These are phyloP conservation scores for Saturnispora diversa DNA, from an alignment of 805 yeast species.

Conservation along the genomic window DNA sequence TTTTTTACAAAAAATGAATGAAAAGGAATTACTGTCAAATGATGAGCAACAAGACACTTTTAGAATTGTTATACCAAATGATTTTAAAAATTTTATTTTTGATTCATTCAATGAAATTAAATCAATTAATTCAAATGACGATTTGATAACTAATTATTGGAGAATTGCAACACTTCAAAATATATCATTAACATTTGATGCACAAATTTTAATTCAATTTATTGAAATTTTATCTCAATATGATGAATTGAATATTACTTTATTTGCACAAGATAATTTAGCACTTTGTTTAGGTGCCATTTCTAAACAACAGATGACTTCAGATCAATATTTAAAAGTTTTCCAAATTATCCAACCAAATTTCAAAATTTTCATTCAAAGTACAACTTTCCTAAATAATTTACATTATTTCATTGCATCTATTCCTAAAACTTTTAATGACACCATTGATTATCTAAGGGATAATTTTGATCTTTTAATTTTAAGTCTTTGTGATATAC, in stretches of 20 bases:
- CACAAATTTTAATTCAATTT: slow-evolving; percentile 19
- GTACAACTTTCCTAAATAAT: slow-evolving; percentile 34
- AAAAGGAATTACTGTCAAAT: slow-evolving; percentile 18
- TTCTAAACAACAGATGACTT: slow-evolving; percentile 21
- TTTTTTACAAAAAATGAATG: slow-evolving; percentile 34
- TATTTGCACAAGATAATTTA: slow-evolving; percentile 34
- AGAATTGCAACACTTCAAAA: slow-evolving; percentile 37
- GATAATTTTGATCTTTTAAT: slow-evolving; percentile 17
- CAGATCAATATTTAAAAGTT: slow-evolving; percentile 12
- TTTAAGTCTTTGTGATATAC: slow-evolving; percentile 27
- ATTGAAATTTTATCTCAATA: slow-evolving; percentile 12
- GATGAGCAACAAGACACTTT: slow-evolving; percentile 10
- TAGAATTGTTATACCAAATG: slow-evolving; percentile 26
- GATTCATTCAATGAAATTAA: slow-evolving; percentile 19
- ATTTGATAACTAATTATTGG: slow-evolving; percentile 41
- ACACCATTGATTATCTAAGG: slow-evolving; percentile 11
- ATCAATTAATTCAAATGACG: slow-evolving; percentile 10
- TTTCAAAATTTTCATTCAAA: slow-evolving; percentile 22
- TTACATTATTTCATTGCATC: slow-evolving; percentile 24
- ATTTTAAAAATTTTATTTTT: slow-evolving; percentile 27
- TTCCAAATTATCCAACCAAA: slow-evolving; percentile 21
- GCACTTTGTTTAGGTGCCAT: slow-evolving; percentile 35
- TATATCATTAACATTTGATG: slow-evolving; percentile 27
- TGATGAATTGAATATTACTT: slow-evolving; percentile 6
- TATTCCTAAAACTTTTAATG: background rate